Evolutionary conservation across 2,329 filamentous ascomycete genomes (phyloP), one percentile per base, ranked within the genome.

Genomic region (Alternaria gaisen): DNA sequence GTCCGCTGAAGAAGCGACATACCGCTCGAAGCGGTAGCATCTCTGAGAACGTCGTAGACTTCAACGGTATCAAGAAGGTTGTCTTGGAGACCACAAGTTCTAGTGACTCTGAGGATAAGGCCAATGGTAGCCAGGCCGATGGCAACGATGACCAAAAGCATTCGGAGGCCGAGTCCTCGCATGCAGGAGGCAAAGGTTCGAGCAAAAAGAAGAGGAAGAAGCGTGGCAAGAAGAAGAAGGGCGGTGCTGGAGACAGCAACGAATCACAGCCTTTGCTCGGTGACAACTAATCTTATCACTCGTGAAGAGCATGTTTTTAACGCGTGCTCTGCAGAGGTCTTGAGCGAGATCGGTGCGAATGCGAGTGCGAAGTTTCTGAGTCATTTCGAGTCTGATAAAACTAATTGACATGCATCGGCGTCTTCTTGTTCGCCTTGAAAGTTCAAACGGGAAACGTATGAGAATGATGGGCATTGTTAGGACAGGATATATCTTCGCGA

Each of bases 31-130:
- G 89, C 67, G 91, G 91, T 28, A 92, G 89, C 74, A 92, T 94
- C 69, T 93, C 91, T 0, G 91, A 94, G 77, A 91, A 91, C 62
- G 82, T 91, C n/a, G 82, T 93, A 57, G 90, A 94, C 71, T 83
- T 89, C 2, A 88, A 89, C 56, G 91, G 91, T 3, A 85, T 93
- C 53, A 87, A 88, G 65, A 94, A 94, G 79, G 87, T 93, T 44
- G 87, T 94, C 1, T 82, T 94, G 26, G 89, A 92, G 72, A 88
- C 88, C 3, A 90, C 84, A 26, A 88, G 85, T 67, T 85, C 84
- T 18, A 84, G 81, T 65, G 83, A 84, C 43, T 72, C 71, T 2
- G 73, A 78, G 10, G 71, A 70, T 53, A 74, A 73, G 54, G 54
- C 60, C 24, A 36, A 50, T 5, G 42, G 40, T 38, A 63, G 53